phyloP scores from a whole-genome alignment of 2,329 filamentous ascomycete species.

The Colletotrichum sp. region DNA sequence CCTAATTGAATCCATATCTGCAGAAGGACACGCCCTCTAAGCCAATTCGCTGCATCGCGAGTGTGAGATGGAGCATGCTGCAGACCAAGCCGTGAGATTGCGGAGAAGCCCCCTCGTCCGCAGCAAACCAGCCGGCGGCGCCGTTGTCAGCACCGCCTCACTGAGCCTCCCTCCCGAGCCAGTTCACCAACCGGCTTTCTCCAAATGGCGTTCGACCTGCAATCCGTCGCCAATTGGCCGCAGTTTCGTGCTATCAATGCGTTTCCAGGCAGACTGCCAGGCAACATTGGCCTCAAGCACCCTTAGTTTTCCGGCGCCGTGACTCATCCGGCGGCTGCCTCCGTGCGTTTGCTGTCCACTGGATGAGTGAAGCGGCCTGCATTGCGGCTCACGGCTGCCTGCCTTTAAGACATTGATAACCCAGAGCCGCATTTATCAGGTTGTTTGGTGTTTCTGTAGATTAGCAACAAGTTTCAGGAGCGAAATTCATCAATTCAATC shows the following conservation, averaged over 20 bases:
- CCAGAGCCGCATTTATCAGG: neutral
- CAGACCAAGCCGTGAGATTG: neutral
- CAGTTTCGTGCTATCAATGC: neutral
- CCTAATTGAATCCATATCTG: neutral
- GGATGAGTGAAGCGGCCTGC: neutral
- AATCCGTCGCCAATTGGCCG: neutral
- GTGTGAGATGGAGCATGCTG: neutral
- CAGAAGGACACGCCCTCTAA: neutral
- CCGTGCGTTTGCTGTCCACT: neutral
- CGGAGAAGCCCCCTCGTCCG: neutral
- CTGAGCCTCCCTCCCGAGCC: neutral
- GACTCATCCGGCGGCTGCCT: constrained; percentile 6
- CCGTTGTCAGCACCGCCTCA: constrained; percentile 7
- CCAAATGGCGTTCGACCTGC: neutral
- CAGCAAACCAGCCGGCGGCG: neutral
- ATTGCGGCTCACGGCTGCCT: neutral
- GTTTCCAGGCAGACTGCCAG: neutral
- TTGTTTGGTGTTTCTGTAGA: neutral
- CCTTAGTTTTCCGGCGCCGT: neutral
- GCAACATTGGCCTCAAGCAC: neutral
- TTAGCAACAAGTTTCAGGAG: neutral
- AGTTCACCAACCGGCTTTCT: neutral
- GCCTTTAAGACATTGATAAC: neutral
- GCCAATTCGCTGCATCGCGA: neutral
- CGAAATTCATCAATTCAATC: neutral